phyloP scores from a whole-genome alignment of 2,329 filamentous ascomycete species.

The Colletotrichum aenigma region DNA sequence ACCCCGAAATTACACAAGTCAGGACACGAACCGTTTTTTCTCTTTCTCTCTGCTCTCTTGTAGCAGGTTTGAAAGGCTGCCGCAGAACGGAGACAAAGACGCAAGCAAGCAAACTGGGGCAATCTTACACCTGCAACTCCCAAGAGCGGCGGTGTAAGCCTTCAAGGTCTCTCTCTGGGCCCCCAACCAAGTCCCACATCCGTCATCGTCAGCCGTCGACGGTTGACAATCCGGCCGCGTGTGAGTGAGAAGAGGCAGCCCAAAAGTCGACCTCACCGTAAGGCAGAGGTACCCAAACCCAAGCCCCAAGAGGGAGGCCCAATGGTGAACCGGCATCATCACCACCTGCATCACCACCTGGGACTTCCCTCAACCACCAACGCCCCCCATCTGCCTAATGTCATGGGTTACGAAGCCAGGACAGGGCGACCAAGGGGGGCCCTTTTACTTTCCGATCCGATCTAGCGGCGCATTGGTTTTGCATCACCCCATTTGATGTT shows the following conservation, averaged over 20 bases:
- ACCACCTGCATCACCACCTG: background rate
- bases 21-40: background rate
- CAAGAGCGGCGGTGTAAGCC: constrained; percentile 17
- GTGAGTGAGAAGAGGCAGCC: background rate
- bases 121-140: background rate
- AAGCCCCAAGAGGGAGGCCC: background rate
- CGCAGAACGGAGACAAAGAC: background rate
- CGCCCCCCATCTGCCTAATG: background rate
- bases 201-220: constrained; percentile 17
- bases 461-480: constrained; percentile 19
- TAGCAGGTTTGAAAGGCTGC: background rate
- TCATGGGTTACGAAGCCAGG: background rate
- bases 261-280: background rate
- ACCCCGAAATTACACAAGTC: background rate
- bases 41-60: background rate
- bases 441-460: constrained; percentile 7
- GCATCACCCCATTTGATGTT: constrained; percentile 5
- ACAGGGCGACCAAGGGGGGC: background rate
- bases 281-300: constrained; percentile 16
- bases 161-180: background rate
- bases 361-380: background rate
- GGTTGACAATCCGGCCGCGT: background rate
- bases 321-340: constrained; percentile 1
- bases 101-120: background rate
- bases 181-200: constrained; percentile 3